These are phyloP conservation scores for Ganoderma resinaceum DNA, from an alignment of 1,284 basidiomycete genomes.

Conservation along the genomic window DNA sequence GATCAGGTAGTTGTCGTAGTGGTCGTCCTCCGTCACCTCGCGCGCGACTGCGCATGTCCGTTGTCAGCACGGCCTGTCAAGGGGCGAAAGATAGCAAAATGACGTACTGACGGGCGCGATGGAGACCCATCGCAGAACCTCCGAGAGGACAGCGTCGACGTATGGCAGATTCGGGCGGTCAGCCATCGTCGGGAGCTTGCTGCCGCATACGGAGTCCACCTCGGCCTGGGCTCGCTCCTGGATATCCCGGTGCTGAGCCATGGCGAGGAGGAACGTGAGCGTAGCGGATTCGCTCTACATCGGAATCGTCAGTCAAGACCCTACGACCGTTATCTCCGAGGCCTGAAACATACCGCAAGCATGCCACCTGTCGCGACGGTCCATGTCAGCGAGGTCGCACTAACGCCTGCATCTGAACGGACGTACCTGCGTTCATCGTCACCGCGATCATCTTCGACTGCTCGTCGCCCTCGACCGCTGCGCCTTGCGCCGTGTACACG, in stretches of 20 bases:
- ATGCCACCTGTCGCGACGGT: constrained; percentile 22
- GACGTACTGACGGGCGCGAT: constrained; percentile 36
- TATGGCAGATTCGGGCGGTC: constrained; percentile 42
- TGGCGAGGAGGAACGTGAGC: constrained; percentile 36
- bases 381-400: not conserved
- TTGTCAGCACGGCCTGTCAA: not conserved
- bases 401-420: not conserved
- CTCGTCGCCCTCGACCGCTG: constrained; percentile 20
- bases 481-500: constrained; percentile 20
- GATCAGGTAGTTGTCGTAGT: constrained; percentile 37
- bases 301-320: not conserved
- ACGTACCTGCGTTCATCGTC: constrained; percentile 37
- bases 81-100: not conserved
- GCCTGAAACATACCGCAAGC: constrained; percentile 26
- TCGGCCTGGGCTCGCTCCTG: constrained; percentile 43
- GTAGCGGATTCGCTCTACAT: constrained; percentile 27
- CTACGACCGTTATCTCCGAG: not conserved
- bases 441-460: constrained; percentile 35
- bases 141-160: constrained; percentile 41
- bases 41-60: constrained; percentile 27
- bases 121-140: constrained; percentile 44
- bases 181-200: constrained; percentile 41
- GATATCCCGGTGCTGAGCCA: constrained; percentile 41
- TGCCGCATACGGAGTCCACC: constrained; percentile 41
- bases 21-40: constrained; percentile 36